phyloP scores from a whole-genome alignment of 306 rosid genomes.

The Castanospermum australe region DNA sequence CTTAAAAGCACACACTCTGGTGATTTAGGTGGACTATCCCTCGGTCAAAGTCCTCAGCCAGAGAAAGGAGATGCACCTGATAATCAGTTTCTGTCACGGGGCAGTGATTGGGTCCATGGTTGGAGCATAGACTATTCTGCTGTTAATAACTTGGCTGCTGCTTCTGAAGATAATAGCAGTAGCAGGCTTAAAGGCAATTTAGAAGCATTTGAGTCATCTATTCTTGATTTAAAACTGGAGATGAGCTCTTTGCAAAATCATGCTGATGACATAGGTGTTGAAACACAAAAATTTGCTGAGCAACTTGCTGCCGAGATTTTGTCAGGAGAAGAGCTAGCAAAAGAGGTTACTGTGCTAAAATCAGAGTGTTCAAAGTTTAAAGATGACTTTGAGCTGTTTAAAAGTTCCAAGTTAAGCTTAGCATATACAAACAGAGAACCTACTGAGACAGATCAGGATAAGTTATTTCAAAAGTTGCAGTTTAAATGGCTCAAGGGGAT shows the following conservation, averaged over 20 bases:
- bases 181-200: constrained; percentile 63
- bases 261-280: constrained; percentile 73
- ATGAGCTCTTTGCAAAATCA: constrained; percentile 65
- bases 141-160: constrained; percentile 52
- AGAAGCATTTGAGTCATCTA: constrained; percentile 78
- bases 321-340: constrained; percentile 71
- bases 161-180: constrained; percentile 69
- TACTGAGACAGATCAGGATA: constrained; percentile 43
- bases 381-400: constrained; percentile 65
- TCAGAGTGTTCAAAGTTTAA: constrained; percentile 78
- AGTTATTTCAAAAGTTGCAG: constrained; percentile 51
- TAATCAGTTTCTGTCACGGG: constrained; percentile 47
- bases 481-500: constrained; percentile 69
- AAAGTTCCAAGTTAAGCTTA: constrained; percentile 47
- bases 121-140: constrained; percentile 73
- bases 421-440: constrained; percentile 44
- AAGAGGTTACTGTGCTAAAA: constrained; percentile 70
- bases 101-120: constrained; percentile 71
- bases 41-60: constrained; percentile 61
- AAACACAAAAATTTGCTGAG: constrained; percentile 59
- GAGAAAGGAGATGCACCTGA: constrained; percentile 68
- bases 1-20: constrained; percentile 71
- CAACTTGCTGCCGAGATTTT: constrained; percentile 80
- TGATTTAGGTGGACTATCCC: constrained; percentile 64
- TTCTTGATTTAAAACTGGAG: constrained; percentile 70